Base-by-base conservation (phyloP, 225 moss, liverwort and hornwort genomes). In the Pleurozium schreberi region DNA sequence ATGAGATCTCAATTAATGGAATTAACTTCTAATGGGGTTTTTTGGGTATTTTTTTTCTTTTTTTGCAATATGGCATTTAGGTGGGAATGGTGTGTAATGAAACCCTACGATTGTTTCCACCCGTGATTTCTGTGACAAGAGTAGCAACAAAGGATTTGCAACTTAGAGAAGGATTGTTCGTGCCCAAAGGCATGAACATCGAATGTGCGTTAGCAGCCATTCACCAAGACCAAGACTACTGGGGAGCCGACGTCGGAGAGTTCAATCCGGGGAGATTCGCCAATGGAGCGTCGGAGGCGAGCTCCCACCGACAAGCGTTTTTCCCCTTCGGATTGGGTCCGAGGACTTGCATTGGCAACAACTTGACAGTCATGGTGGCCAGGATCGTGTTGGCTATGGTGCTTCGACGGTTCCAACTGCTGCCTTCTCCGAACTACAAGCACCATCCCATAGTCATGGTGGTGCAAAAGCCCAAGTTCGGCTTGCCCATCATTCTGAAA, bases 391-490 rank as follows among this genome's bases (percentile, higher is more conserved):
- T 52, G 21, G 52, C 76, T 0, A 76, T 76, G 76, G 52, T 76
- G 22, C 52, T 76, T 22, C 52, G 14, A 8, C 34, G 36, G 2
- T 76, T 76, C 9, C 76, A 76, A 36, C 2, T 76, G 0, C 1
- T 52, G 14, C 76, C 75, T 75, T 75, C 75, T 31, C 31, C 19
- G 1, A 4, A 75, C 0, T 75, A 75, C 49, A 75, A 47, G 14
- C 42, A 42, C 70, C 76, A 76, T 52, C 76, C 76, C 1, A 50
- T 5, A 0, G 1, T 0, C 8, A 3, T 28, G 40, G 8, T 80
- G 5, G 0, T 40, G 12, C 80, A 40, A 1, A 1, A 0, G 28
- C 40, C 80, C 3, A 80, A 80, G 19, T 80, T 80, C 0, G 80
- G 80, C 40, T 3, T 59, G 58, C 80, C 59, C 18, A 80, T 80